Percentiles rank a stretch among this genome's conserved stretches.
Evolutionary conservation across 2,329 filamentous ascomycete genomes (phyloP).

Genomic region (Alternaria sp.): DNA sequence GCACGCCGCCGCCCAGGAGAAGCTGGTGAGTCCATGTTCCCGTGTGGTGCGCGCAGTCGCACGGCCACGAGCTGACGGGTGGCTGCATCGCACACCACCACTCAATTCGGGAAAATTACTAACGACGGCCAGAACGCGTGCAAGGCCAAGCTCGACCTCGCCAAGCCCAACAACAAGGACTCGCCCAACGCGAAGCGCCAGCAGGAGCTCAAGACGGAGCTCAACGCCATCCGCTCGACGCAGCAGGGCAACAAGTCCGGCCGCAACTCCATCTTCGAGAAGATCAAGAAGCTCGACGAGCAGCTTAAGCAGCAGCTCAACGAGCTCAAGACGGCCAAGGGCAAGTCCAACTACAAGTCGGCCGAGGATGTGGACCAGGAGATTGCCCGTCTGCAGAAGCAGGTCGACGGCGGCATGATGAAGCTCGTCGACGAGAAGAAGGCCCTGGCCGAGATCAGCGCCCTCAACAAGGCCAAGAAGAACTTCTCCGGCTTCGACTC

Average conservation of each 20-base stretch:
- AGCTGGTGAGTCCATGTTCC: slow-evolving; percentile 59
- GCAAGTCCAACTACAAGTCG: slow-evolving; percentile 83
- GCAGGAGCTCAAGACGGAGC: slow-evolving; percentile 81
- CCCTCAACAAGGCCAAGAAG: slow-evolving; percentile 87
- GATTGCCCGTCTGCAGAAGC: slow-evolving; percentile 79
- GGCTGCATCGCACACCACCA: slow-evolving; percentile 16
- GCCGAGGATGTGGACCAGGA: slow-evolving; percentile 85
- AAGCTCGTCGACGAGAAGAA: slow-evolving; percentile 98
- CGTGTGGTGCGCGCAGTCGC: neutral
- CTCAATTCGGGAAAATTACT: slow-evolving; percentile 7
- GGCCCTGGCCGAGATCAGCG: slow-evolving; percentile 81
- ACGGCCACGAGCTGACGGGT: slow-evolving; percentile 14
- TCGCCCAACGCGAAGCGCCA: slow-evolving; percentile 82
- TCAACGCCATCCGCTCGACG: slow-evolving; percentile 83
- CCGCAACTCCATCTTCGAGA: slow-evolving; percentile 78
- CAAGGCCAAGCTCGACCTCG: slow-evolving; percentile 86
- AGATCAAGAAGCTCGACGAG: slow-evolving; percentile 90
- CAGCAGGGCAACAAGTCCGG: slow-evolving; percentile 87
- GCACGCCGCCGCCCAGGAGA: slow-evolving; percentile 77
- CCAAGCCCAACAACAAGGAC: slow-evolving; percentile 81
- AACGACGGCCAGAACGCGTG: slow-evolving; percentile 70
- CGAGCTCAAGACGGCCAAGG: slow-evolving; percentile 85
- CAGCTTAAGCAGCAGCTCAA: slow-evolving; percentile 82
- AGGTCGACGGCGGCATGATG: slow-evolving; percentile 89
- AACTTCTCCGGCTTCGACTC: slow-evolving; percentile 85